Conservation (phyloP, 352 stramenopile species). For the Globisporangium takayamanum region DNA sequence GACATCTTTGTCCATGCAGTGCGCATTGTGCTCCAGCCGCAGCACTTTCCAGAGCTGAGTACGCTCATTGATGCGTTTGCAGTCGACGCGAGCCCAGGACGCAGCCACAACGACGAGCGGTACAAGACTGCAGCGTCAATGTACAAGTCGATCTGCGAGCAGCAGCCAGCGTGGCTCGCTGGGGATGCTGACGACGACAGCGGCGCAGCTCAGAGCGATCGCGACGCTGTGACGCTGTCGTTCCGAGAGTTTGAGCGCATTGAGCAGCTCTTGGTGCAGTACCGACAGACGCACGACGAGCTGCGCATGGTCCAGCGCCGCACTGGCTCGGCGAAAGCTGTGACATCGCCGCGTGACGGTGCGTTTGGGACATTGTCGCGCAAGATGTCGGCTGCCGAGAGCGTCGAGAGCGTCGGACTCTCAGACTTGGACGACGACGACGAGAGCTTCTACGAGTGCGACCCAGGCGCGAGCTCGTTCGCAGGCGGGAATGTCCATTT, state of each 20-base stretch:
- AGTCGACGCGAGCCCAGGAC: constrained; percentile 6
- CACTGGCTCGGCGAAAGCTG: background rate
- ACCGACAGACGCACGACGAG: constrained; percentile 72
- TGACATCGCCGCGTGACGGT: constrained; percentile 5
- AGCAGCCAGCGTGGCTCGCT: constrained; percentile 48
- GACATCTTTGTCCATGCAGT: constrained; percentile 84
- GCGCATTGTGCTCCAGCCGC: constrained; percentile 67
- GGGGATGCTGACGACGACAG: constrained; percentile 28
- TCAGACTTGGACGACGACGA: constrained; percentile 83
- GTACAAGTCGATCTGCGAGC: constrained; percentile 74
- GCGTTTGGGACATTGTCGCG: constrained; percentile 24
- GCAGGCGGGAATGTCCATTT: constrained; percentile 20
- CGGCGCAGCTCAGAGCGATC: constrained; percentile 5
- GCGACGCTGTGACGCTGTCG: constrained; percentile 47
- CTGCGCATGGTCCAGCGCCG: constrained; percentile 26
- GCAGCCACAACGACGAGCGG: constrained; percentile 16
- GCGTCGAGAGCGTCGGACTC: constrained; percentile 71
- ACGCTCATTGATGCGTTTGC: constrained; percentile 67
- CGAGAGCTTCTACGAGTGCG: constrained; percentile 73
- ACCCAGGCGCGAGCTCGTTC: constrained; percentile 49
- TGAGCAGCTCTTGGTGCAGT: constrained; percentile 72
- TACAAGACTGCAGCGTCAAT: constrained; percentile 37
- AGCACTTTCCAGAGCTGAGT: constrained; percentile 71
- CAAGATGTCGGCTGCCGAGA: constrained; percentile 64
- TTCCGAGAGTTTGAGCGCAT: constrained; percentile 83